phyloP scores from a whole-genome alignment of 1,139 yeast genomes.

The Oligophagozyma castellii region DNA sequence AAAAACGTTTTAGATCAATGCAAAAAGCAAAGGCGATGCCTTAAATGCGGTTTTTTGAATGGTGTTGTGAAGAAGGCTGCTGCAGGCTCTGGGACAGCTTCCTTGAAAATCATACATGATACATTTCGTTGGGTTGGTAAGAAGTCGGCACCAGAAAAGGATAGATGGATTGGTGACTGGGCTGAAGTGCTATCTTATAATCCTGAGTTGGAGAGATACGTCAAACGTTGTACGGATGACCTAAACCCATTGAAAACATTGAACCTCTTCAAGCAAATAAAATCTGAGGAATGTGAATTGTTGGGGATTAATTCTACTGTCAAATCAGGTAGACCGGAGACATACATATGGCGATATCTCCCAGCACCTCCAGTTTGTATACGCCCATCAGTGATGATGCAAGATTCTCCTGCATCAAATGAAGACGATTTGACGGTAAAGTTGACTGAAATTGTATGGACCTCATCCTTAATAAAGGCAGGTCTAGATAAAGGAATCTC shows the following conservation, averaged over 20 bases:
- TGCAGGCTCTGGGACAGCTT: constrained; percentile 80
- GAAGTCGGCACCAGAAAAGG: constrained; percentile 73
- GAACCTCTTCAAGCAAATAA: constrained; percentile 72
- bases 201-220: constrained; percentile 82
- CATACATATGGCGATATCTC: constrained; percentile 90
- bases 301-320: constrained; percentile 73
- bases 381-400: constrained; percentile 92
- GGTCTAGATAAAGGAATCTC: constrained; percentile 93
- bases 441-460: constrained; percentile 92
- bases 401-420: constrained; percentile 74
- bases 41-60: constrained; percentile 74
- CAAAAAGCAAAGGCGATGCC: constrained; percentile 85
- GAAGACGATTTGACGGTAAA: constrained; percentile 97
- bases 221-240: constrained; percentile 83
- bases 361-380: constrained; percentile 99
- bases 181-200: constrained; percentile 53
- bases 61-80: constrained; percentile 99
- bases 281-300: constrained; percentile 81
- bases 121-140: constrained; percentile 94
- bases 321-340: constrained; percentile 87
- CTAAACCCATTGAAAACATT: constrained; percentile 84
- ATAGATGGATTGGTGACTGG: constrained; percentile 75
- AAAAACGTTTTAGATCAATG: constrained; percentile 82
- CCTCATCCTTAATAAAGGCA: constrained; percentile 80
- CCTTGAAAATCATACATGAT: constrained; percentile 89